Evolutionary conservation across 1,284 basidiomycete genomes (phyloP).

Genomic region (Pseudomicrostroma phylloplanum): DNA sequence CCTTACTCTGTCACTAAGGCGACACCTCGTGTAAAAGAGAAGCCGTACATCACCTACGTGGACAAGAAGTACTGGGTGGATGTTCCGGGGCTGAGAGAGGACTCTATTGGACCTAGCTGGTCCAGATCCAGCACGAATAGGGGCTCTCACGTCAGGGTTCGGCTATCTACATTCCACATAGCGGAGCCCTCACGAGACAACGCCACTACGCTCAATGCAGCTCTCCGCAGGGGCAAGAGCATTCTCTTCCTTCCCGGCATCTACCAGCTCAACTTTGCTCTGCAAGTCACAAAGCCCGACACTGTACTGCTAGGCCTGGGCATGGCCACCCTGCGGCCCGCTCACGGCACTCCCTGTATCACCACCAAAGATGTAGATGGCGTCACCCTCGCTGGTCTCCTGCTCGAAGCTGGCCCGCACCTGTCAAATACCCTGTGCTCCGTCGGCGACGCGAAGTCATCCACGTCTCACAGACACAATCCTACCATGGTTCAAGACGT

Average conservation of each 20-base stretch:
- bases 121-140: background rate
- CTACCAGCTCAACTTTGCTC: slow-evolving; percentile 5
- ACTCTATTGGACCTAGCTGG: background rate
- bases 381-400: slow-evolving; percentile 4
- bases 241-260: slow-evolving; percentile 9
- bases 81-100: background rate
- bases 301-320: slow-evolving; percentile 7
- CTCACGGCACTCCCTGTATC: slow-evolving; percentile 3
- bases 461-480: background rate
- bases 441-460: background rate
- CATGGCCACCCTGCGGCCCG: slow-evolving; percentile 6
- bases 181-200: background rate
- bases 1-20: slow-evolving; percentile 7
- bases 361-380: slow-evolving; percentile 5
- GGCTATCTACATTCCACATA: slow-evolving; percentile 7
- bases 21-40: slow-evolving; percentile 8
- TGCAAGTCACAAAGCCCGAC: background rate
- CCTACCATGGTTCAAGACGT: slow-evolving; percentile 6
- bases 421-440: background rate
- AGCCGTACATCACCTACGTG: background rate
- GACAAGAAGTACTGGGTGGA: background rate
- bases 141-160: background rate
- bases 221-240: background rate
- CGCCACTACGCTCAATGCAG: slow-evolving; percentile 4
- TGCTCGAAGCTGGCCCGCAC: slow-evolving; percentile 8